These are phyloP conservation scores for Boletus albobrunnescens DNA, from an alignment of 1,284 basidiomycete species.

Conservation along the genomic window DNA sequence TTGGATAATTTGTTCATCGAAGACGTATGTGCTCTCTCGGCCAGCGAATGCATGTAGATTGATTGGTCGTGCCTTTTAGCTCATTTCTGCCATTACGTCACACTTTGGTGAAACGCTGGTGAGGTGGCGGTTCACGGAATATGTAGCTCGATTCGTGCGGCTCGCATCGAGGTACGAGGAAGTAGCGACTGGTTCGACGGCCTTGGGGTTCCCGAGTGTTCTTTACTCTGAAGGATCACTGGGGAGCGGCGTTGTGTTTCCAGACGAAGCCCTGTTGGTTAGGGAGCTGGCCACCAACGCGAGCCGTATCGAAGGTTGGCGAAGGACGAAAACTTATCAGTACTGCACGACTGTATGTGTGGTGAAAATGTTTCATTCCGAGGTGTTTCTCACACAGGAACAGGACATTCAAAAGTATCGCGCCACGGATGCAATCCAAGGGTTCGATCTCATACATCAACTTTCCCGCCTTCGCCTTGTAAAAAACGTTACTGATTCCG, in stretches of 20 bases:
- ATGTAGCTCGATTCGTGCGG: constrained; percentile 69
- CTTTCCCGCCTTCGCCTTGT: constrained; percentile 62
- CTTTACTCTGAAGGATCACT: constrained; percentile 46
- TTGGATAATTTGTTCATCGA: constrained; percentile 87
- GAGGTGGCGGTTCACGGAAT: constrained; percentile 76
- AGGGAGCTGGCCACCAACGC: constrained; percentile 67
- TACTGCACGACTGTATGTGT: constrained; percentile 53
- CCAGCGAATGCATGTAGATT: constrained; percentile 10
- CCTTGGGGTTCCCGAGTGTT: constrained; percentile 57
- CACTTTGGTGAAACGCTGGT: constrained; percentile 80
- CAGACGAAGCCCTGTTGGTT: constrained; percentile 55
- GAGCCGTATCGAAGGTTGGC: constrained; percentile 78
- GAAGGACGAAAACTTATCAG: constrained; percentile 63
- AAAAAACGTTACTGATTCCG: constrained; percentile 55
- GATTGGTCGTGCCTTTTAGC: constrained; percentile 37
- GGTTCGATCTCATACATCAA: constrained; percentile 73
- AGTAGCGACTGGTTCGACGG: constrained; percentile 59
- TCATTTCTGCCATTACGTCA: constrained; percentile 63
- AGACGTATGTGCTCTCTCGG: constrained; percentile 61
- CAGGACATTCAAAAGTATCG: constrained; percentile 55
- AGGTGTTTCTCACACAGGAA: constrained; percentile 6
- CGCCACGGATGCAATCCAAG: constrained; percentile 48
- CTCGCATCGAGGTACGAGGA: constrained; percentile 80
- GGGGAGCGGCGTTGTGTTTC: constrained; percentile 68
- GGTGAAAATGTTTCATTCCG: too few species aligned